Evolutionary conservation across 495 filamentous ascomycete genomes (phyloP).

Genomic region (Pseudoneurospora amorphoporcata): DNA sequence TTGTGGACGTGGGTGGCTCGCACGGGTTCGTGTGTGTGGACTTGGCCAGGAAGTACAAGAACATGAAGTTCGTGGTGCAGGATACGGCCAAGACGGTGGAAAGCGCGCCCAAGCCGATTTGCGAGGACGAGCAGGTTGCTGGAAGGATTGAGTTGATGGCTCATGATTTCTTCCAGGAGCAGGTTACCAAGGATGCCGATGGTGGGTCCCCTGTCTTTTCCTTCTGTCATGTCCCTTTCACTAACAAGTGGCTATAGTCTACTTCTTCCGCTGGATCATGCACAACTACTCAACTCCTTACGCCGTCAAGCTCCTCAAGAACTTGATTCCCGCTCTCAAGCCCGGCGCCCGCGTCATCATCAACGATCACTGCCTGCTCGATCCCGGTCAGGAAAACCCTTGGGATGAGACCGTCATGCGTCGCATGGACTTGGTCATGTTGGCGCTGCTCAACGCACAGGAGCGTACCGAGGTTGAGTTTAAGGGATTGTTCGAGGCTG

Average conservation of each 20-base stretch:
- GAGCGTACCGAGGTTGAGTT: constrained; percentile 43
- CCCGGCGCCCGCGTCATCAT: constrained; percentile 40
- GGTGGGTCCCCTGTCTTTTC: constrained; percentile 11
- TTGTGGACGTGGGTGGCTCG: constrained; percentile 48
- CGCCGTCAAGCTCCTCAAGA: constrained; percentile 40
- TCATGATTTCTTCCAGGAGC: constrained; percentile 47
- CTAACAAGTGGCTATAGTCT: constrained; percentile 23
- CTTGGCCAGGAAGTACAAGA: constrained; percentile 34
- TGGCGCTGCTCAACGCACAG: constrained; percentile 42
- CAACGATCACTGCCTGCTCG: constrained; percentile 42
- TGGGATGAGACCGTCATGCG: constrained; percentile 43
- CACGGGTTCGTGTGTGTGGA: constrained; percentile 43
- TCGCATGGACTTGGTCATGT: constrained; percentile 49
- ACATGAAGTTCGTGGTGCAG: constrained; percentile 48
- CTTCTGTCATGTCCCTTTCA: not conserved
- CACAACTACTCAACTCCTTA: constrained; percentile 52
- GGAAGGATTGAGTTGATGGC: constrained; percentile 33
- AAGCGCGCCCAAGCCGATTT: constrained; percentile 31
- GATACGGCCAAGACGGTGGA: constrained; percentile 39
- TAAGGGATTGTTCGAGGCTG: constrained; percentile 34
- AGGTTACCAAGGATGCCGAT: constrained; percentile 42
- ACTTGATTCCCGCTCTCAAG: constrained; percentile 46
- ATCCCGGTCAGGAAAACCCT: constrained; percentile 29
- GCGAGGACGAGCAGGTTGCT: constrained; percentile 28
- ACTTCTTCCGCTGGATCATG: constrained; percentile 48